These are phyloP conservation scores for Talaromyces thailandensis DNA, from an alignment of 495 filamentous ascomycete genomes.

Conservation along the genomic window DNA sequence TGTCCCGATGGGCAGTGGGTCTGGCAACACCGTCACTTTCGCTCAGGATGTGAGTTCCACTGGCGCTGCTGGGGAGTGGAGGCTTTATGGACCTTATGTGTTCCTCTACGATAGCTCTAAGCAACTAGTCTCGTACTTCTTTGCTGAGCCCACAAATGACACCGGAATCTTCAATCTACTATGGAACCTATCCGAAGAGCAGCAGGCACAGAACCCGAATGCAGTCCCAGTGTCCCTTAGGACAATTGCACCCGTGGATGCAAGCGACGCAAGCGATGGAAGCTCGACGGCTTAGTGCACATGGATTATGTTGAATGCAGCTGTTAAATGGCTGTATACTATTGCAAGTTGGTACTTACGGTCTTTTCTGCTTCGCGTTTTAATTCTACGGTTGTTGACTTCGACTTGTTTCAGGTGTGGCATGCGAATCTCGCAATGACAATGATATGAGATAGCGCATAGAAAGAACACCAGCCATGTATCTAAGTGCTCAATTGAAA, in stretches of 20 bases:
- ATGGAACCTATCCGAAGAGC: background rate
- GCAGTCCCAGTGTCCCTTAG: background rate
- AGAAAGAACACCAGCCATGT: background rate
- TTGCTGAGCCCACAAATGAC: background rate
- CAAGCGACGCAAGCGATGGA: background rate
- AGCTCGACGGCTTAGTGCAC: background rate
- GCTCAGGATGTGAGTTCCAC: background rate
- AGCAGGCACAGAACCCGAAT: background rate
- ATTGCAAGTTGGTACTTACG: no score
- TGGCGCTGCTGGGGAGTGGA: background rate
- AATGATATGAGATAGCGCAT: background rate
- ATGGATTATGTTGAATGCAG: background rate
- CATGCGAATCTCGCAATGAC: background rate
- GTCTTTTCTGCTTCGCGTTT: no score
- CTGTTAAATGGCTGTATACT: no score
- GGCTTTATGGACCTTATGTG: background rate
- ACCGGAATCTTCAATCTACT: background rate
- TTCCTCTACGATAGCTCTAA: background rate
- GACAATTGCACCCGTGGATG: background rate
- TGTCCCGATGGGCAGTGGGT: background rate
- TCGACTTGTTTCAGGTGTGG: no score
- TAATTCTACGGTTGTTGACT: no score
- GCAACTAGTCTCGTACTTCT: background rate
- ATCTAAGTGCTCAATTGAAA: background rate
- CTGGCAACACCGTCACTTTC: background rate